These are phyloP conservation scores for Rhodofomes roseus DNA, from an alignment of 1,284 basidiomycete genomes.

Conservation along the genomic window DNA sequence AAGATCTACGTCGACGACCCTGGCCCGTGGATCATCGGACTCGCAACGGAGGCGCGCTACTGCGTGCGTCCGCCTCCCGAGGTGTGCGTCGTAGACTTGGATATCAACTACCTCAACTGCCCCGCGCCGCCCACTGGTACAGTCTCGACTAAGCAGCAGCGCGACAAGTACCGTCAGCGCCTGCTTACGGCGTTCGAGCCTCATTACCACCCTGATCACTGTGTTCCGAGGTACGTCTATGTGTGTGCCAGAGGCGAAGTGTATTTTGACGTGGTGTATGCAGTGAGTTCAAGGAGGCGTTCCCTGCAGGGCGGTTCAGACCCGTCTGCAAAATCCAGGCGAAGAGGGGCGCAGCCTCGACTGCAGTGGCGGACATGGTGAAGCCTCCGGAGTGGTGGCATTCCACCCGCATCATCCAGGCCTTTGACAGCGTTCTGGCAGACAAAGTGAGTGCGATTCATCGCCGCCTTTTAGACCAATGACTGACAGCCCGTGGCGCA, in stretches of 20 bases:
- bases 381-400: constrained; percentile 93
- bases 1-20: constrained; percentile 88
- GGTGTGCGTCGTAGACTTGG: constrained; percentile 91
- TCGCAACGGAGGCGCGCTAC: constrained; percentile 84
- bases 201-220: constrained; percentile 81
- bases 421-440: constrained; percentile 84
- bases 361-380: constrained; percentile 81
- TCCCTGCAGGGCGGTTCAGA: constrained; percentile 85
- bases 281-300: constrained; percentile 93
- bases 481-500: not conserved
- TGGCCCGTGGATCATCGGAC: constrained; percentile 91
- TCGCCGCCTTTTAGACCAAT: not conserved
- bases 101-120: constrained; percentile 88
- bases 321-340: constrained; percentile 83
- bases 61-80: constrained; percentile 73
- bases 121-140: constrained; percentile 74
- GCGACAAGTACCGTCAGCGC: constrained; percentile 81
- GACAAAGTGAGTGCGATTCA: constrained; percentile 58
- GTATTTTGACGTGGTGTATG: constrained; percentile 1
- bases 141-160: constrained; percentile 78
- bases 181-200: constrained; percentile 79
- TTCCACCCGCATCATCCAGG: constrained; percentile 82
- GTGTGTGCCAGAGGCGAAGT: too few relatives aligned
- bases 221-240: constrained; percentile 61
- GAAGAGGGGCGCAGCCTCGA: constrained; percentile 74